These are phyloP conservation scores for Pseudopyrenochaeta lycopersici DNA, from an alignment of 2,329 filamentous ascomycete genomes.

Conservation along the genomic window DNA sequence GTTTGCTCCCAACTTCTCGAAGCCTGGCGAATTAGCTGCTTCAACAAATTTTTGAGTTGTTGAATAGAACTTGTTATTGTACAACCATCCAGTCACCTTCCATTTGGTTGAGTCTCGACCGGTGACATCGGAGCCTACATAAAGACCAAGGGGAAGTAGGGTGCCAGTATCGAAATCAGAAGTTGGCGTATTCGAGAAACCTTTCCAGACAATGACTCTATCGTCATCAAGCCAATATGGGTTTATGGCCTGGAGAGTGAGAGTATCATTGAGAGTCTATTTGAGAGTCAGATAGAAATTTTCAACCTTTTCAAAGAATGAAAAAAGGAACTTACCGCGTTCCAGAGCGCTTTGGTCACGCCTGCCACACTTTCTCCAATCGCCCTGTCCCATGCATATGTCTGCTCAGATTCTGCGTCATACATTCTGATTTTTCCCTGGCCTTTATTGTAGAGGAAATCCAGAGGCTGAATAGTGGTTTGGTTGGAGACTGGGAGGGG, in stretches of 20 bases:
- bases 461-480: slow-evolving; percentile 36
- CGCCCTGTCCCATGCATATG: too few species aligned
- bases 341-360: too few species aligned
- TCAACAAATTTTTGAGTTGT: slow-evolving; percentile 57
- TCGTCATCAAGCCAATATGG: neutral
- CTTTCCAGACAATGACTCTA: slow-evolving; percentile 52
- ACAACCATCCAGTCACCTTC: slow-evolving; percentile 62
- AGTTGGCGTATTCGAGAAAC: slow-evolving; percentile 53
- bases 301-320: neutral
- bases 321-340: too few species aligned
- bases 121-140: slow-evolving; percentile 55
- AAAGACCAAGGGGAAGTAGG: slow-evolving; percentile 56
- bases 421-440: too few species aligned
- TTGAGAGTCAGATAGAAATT: neutral
- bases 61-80: slow-evolving; percentile 62
- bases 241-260: neutral
- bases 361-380: too few species aligned
- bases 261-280: neutral
- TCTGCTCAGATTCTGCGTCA: too few species aligned
- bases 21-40: slow-evolving; percentile 53
- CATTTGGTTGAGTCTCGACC: slow-evolving; percentile 61
- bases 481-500: slow-evolving; percentile 55
- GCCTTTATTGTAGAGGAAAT: slow-evolving; percentile 39
- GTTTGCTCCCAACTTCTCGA: slow-evolving; percentile 57
- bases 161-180: slow-evolving; percentile 53